Evolutionary conservation across 495 filamentous ascomycete genomes (phyloP).

Genomic region (Penicillium cinerascens): DNA sequence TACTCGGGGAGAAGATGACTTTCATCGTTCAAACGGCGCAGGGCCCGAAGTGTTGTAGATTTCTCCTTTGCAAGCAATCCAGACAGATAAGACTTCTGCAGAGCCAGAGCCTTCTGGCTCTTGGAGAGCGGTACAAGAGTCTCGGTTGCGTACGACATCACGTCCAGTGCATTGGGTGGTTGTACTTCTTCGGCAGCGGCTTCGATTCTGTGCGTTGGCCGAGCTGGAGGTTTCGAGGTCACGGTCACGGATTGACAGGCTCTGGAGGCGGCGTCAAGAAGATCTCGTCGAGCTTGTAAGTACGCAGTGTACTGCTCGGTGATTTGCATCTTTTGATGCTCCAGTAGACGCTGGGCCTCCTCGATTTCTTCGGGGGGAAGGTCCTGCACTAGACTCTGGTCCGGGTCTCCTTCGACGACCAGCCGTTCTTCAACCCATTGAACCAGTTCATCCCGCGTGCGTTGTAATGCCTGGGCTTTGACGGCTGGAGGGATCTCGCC

Average conservation of each 20-base stretch:
- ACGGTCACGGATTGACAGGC: constrained; percentile 35
- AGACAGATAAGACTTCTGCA: constrained; percentile 62
- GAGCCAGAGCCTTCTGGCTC: constrained; percentile 57
- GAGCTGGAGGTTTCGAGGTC: constrained; percentile 21
- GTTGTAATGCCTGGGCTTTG: constrained; percentile 43
- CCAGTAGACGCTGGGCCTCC: constrained; percentile 31
- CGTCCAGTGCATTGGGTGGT: constrained; percentile 21
- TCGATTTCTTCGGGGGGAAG: constrained; percentile 33
- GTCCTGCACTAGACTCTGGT: constrained; percentile 39
- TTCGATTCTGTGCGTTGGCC: constrained; percentile 25
- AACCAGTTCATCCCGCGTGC: constrained; percentile 62
- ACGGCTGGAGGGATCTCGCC: constrained; percentile 27
- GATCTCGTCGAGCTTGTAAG: constrained; percentile 32
- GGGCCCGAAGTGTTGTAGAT: constrained; percentile 49
- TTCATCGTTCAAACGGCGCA: constrained; percentile 63
- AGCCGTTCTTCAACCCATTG: constrained; percentile 71
- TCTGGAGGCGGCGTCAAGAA: constrained; percentile 36
- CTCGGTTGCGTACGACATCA: constrained; percentile 55
- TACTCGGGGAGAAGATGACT: constrained; percentile 65
- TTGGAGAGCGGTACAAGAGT: constrained; percentile 55
- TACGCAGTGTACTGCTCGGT: constrained; percentile 45
- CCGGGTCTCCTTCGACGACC: constrained; percentile 45
- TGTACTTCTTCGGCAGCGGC: constrained; percentile 11
- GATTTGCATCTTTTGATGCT: constrained; percentile 45
- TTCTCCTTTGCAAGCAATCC: constrained; percentile 56